phyloP scores from a whole-genome alignment of 257 asterid species.

The Penstemon eatonii region DNA sequence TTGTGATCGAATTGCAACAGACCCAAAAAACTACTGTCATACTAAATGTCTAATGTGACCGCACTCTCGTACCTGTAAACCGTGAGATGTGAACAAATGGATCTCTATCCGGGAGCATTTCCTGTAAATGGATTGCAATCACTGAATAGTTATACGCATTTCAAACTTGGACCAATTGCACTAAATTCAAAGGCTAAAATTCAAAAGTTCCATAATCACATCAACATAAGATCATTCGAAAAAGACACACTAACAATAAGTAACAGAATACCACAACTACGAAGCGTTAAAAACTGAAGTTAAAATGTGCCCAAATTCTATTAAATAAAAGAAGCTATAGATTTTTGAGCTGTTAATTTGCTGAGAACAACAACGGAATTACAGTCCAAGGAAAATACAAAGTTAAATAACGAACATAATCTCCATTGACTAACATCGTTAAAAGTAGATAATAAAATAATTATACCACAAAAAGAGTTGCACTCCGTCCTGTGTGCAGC shows the following conservation, averaged over 20 bases:
- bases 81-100: slow-evolving; percentile 81
- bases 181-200: background rate
- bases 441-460: too few relatives aligned
- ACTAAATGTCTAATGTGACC: slow-evolving; percentile 24
- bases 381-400: too few relatives aligned
- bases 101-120: slow-evolving; percentile 94
- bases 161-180: slow-evolving; percentile 10
- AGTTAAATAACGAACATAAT: too few relatives aligned
- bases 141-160: slow-evolving; percentile 10
- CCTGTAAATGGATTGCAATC: slow-evolving; percentile 46
- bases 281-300: too few relatives aligned
- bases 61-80: slow-evolving; percentile 64
- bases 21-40: slow-evolving; percentile 1
- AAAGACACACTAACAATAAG: too few relatives aligned
- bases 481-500: background rate
- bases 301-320: too few relatives aligned
- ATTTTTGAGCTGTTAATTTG: too few relatives aligned
- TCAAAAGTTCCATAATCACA: background rate
- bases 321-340: too few relatives aligned
- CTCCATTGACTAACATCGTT: too few relatives aligned
- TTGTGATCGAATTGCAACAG: background rate
- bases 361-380: too few relatives aligned
- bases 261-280: too few relatives aligned
- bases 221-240: background rate
- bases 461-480: too few relatives aligned